These are phyloP conservation scores for Colletotrichum tanaceti DNA, from an alignment of 2,329 filamentous ascomycete species.

Conservation along the genomic window DNA sequence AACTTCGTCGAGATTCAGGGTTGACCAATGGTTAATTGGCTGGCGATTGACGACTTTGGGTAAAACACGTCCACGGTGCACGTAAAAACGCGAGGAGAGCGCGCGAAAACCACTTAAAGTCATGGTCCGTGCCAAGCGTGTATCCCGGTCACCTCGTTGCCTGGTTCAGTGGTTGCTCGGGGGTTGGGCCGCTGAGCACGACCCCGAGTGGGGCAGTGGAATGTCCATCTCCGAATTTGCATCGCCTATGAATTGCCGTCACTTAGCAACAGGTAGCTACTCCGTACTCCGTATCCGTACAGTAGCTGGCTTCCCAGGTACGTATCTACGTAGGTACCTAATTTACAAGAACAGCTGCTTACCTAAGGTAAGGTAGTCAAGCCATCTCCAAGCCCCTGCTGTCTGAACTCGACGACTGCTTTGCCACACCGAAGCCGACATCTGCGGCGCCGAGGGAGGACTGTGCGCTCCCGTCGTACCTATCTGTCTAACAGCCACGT, in stretches of 20 bases:
- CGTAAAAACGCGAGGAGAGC: constrained; percentile 43
- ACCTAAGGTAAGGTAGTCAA: no score
- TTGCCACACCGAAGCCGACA: background rate
- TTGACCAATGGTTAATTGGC: constrained; percentile 37
- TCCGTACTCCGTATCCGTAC: no score
- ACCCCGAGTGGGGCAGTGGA: constrained; percentile 26
- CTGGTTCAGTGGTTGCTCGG: constrained; percentile 30
- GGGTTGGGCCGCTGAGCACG: constrained; percentile 25
- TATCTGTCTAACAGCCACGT: constrained; percentile 13
- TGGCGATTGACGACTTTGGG: constrained; percentile 31
- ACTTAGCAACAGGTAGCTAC: constrained; percentile 19
- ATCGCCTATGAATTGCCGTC: constrained; percentile 11
- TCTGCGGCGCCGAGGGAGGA: background rate
- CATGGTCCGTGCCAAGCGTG: constrained; percentile 42
- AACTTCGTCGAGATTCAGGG: constrained; percentile 11
- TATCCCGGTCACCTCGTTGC: constrained; percentile 33
- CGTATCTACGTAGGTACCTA: no score
- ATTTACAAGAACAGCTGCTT: no score
- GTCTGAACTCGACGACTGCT: background rate
- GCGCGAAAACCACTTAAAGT: constrained; percentile 41
- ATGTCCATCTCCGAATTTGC: constrained; percentile 26
- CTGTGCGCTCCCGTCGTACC: background rate
- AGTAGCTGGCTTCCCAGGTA: no score
- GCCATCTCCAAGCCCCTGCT: background rate
- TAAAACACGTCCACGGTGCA: constrained; percentile 42